Percentiles rank a stretch among this genome's conserved stretches.
phyloP scores from a whole-genome alignment of 345 rosid genomes.

The Citrus unshiu region DNA sequence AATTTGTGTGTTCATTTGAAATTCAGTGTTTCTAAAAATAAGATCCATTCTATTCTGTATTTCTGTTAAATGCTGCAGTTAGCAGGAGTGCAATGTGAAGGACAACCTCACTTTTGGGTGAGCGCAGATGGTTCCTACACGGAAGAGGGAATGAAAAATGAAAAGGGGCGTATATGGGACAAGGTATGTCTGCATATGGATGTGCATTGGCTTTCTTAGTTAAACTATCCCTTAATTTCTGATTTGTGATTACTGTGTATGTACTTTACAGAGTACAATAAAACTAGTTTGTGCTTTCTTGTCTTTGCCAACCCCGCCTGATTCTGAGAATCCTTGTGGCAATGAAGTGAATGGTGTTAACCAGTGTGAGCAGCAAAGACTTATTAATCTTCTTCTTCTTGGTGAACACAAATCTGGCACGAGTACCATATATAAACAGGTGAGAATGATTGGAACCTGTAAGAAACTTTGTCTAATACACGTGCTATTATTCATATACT shows the following conservation, averaged over 20 bases:
- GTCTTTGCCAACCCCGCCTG: constrained; percentile 65
- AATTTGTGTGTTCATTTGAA: constrained; percentile 9
- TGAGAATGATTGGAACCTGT: constrained; percentile 13
- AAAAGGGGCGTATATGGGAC: constrained; percentile 56
- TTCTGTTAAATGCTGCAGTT: constrained; percentile 37
- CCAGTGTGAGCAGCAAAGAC: constrained; percentile 24
- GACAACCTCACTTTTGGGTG: constrained; percentile 63
- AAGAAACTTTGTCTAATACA: neutral
- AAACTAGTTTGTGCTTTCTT: constrained; percentile 41
- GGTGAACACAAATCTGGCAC: constrained; percentile 79
- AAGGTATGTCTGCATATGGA: constrained; percentile 41
- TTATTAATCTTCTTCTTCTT: constrained; percentile 62
- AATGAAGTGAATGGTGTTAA: constrained; percentile 26
- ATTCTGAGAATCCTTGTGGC: constrained; percentile 14
- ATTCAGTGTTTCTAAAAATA: neutral
- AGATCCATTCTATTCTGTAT: constrained; percentile 2
- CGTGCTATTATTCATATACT: constrained; percentile 9
- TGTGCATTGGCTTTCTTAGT: constrained; percentile 8
- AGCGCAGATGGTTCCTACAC: constrained; percentile 55
- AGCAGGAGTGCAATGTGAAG: constrained; percentile 70
- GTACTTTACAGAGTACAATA: constrained; percentile 39
- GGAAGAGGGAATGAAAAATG: constrained; percentile 76
- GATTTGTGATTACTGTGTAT: constrained; percentile 5
- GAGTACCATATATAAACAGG: constrained; percentile 85
- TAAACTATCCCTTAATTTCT: constrained; percentile 2